Conservation (phyloP, 2,329 filamentous ascomycete genomes). For the Cryphonectria radicalis region DNA sequence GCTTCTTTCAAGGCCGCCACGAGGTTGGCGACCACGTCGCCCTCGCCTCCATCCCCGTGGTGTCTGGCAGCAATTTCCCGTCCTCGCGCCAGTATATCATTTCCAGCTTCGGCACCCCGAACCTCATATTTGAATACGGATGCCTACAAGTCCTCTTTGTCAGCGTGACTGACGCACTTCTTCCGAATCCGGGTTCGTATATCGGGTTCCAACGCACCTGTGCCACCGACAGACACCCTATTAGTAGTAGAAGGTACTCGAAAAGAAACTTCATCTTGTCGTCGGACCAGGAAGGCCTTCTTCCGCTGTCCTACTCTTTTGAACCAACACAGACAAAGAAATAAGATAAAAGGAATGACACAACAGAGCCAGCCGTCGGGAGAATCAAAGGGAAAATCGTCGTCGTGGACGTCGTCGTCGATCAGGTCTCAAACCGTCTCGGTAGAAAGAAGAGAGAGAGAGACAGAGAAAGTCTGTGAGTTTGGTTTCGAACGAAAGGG, state of each 20-base stretch:
- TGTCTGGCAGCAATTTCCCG: neutral
- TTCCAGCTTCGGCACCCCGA: constrained; percentile 2
- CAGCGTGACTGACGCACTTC: constrained; percentile 2
- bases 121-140: constrained; percentile 20
- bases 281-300: constrained; percentile 19
- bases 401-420: neutral
- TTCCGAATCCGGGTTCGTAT: neutral
- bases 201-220: constrained; percentile 18
- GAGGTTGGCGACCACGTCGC: neutral
- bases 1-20: constrained; percentile 1
- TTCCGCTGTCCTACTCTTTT: constrained; percentile 11
- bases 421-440: constrained; percentile 16
- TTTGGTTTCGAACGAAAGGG: constrained; percentile 24
- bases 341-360: constrained; percentile 20
- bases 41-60: neutral
- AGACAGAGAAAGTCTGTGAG: neutral
- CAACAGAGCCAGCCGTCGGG: constrained; percentile 29
- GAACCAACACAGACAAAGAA: constrained; percentile 5
- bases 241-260: constrained; percentile 24
- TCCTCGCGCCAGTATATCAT: constrained; percentile 15
- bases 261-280: constrained; percentile 23
- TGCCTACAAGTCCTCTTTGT: constrained; percentile 20
- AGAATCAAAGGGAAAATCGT: neutral
- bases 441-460: constrained; percentile 1
- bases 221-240: constrained; percentile 22